These are phyloP conservation scores for Lunularia cruciata DNA, from an alignment of 225 moss, liverwort and hornwort genomes.

Conservation along the genomic window DNA sequence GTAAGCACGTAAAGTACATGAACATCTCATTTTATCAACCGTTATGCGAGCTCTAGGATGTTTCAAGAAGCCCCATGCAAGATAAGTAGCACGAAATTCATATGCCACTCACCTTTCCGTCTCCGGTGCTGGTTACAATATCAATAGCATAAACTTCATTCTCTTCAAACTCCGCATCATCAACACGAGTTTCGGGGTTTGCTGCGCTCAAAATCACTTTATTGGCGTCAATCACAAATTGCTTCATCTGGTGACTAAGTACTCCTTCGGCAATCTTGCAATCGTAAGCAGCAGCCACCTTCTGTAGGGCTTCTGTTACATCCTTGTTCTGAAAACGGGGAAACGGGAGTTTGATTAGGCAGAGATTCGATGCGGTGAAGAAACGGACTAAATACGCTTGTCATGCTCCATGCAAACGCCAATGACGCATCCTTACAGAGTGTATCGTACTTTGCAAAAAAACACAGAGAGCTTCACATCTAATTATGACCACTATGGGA, in stretches of 20 bases:
- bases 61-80: not conserved
- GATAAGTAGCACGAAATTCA: not conserved
- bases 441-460: too few relatives aligned
- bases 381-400: too few relatives aligned
- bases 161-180: constrained; percentile 97
- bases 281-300: constrained; percentile 94
- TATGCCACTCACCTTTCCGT: constrained; percentile 67
- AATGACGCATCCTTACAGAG: too few relatives aligned
- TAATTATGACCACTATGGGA: too few relatives aligned
- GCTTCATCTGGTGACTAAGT: constrained; percentile 99
- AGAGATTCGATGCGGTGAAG: too few relatives aligned
- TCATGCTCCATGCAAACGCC: too few relatives aligned
- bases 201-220: constrained; percentile 89
- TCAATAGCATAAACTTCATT: constrained; percentile 98
- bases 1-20: too few relatives aligned
- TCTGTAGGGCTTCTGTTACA: constrained; percentile 96
- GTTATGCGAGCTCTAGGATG: too few relatives aligned
- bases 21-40: too few relatives aligned
- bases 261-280: constrained; percentile 98
- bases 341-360: too few relatives aligned
- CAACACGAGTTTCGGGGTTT: constrained; percentile 92
- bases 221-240: constrained; percentile 97
- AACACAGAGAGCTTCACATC: too few relatives aligned
- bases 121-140: constrained; percentile 94
- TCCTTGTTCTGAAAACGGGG: constrained; percentile 76